Conservation (phyloP, 2,329 filamentous ascomycete genomes). For the Nemania sp. region DNA sequence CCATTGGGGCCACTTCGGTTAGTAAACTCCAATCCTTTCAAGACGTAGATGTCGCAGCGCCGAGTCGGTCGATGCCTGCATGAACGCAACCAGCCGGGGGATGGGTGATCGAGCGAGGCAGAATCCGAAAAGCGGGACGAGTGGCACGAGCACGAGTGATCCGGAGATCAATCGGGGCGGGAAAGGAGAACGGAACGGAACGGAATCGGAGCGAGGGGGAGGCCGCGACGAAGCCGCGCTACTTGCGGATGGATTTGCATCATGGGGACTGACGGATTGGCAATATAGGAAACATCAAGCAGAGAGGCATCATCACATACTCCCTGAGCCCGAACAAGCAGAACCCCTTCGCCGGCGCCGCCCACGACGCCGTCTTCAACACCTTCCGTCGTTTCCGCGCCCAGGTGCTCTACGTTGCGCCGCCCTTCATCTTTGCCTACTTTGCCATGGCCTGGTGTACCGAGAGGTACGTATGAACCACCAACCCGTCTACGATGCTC, state of each 20-base stretch:
- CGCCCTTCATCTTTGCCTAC: conserved; percentile 80
- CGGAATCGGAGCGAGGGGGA: background rate
- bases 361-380: conserved; percentile 91
- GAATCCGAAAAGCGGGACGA: background rate
- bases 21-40: conserved; percentile 44
- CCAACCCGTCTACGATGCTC: no score
- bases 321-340: conserved; percentile 85
- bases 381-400: conserved; percentile 81
- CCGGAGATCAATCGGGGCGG: background rate
- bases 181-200: no score
- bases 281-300: conserved; percentile 58
- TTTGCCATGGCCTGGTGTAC: conserved; percentile 87
- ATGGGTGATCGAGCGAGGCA: background rate
- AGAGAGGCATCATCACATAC: conserved; percentile 72
- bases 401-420: conserved; percentile 88
- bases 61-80: conserved; percentile 4
- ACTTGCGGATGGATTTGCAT: conserved; percentile 3
- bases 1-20: conserved; percentile 76
- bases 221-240: background rate
- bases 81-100: background rate
- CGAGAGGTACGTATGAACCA: conserved; percentile 66
- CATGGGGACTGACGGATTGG: conserved; percentile 34
- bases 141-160: background rate
- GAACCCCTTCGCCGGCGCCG: conserved; percentile 78
- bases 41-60: background rate